These are phyloP conservation scores for Toxoplasma gondii DNA, from an alignment of 169 alveolate genomes.

Conservation along the genomic window DNA sequence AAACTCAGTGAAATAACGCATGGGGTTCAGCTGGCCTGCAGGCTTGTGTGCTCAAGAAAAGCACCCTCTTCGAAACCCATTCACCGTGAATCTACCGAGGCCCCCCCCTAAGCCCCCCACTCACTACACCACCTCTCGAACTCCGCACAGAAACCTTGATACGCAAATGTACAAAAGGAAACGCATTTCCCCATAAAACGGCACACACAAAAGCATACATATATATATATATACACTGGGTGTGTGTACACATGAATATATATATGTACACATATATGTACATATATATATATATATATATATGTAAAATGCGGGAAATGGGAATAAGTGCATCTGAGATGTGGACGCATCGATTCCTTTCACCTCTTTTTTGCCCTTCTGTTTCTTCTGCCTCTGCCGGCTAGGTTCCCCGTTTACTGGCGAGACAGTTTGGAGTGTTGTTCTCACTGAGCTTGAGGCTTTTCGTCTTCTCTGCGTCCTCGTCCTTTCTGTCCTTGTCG, in stretches of 20 bases:
- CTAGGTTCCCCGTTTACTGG: neutral
- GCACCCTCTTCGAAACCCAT: too few relatives aligned
- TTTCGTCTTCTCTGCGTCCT: neutral
- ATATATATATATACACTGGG: neutral
- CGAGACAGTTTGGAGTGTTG: too few relatives aligned
- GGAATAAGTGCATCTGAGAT: neutral
- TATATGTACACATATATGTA: neutral
- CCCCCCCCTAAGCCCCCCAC: too few relatives aligned
- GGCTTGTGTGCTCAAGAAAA: too few relatives aligned
- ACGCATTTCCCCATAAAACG: too few relatives aligned
- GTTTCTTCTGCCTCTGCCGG: neutral
- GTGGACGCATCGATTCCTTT: too few relatives aligned
- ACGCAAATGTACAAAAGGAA: too few relatives aligned
- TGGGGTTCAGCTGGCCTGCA: too few relatives aligned
- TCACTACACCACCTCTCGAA: too few relatives aligned
- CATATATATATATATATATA: neutral
- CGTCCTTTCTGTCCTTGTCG: neutral
- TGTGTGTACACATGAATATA: neutral
- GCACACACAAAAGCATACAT: neutral
- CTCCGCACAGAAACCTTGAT: too few relatives aligned
- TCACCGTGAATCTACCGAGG: too few relatives aligned
- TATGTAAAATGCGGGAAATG: neutral
- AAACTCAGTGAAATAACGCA: too few relatives aligned
- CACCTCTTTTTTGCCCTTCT: neutral
- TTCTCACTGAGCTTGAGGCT: neutral